Percentiles rank a stretch among this genome's conserved stretches.
phyloP scores from a whole-genome alignment of 805 yeast genomes.

The Soucietia sequanensis region DNA sequence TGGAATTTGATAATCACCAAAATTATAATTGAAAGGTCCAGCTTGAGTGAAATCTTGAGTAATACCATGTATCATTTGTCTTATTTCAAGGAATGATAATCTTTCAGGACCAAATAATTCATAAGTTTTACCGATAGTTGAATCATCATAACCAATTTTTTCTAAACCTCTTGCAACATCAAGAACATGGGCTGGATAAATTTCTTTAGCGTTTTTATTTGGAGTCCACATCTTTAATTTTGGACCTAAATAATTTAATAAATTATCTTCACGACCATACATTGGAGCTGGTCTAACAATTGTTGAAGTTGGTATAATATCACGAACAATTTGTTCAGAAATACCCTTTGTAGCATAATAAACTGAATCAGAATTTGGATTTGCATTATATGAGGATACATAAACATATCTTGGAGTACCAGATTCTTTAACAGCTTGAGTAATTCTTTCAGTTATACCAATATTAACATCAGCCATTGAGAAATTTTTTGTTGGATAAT shows the following conservation, averaged over 20 bases:
- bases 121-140: slow-evolving; percentile 71
- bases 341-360: slow-evolving; percentile 77
- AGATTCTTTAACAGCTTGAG: slow-evolving; percentile 65
- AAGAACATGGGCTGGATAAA: slow-evolving; percentile 70
- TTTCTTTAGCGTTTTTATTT: slow-evolving; percentile 57
- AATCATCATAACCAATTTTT: slow-evolving; percentile 75
- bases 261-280: slow-evolving; percentile 71
- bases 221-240: slow-evolving; percentile 62
- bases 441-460: slow-evolving; percentile 75
- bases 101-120: slow-evolving; percentile 75
- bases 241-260: slow-evolving; percentile 60
- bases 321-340: slow-evolving; percentile 71
- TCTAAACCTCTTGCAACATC: slow-evolving; percentile 82
- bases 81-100: slow-evolving; percentile 58
- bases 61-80: slow-evolving; percentile 67
- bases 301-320: slow-evolving; percentile 69
- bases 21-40: slow-evolving; percentile 44
- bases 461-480: slow-evolving; percentile 80
- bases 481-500: slow-evolving; percentile 75
- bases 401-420: slow-evolving; percentile 75
- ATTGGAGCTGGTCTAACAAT: slow-evolving; percentile 84
- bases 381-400: slow-evolving; percentile 77
- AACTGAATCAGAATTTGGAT: slow-evolving; percentile 63
- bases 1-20: slow-evolving; percentile 44
- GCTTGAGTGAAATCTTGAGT: slow-evolving; percentile 48